Base-by-base conservation (phyloP, 139 green algal species). In the Chlamydomonas urium region DNA sequence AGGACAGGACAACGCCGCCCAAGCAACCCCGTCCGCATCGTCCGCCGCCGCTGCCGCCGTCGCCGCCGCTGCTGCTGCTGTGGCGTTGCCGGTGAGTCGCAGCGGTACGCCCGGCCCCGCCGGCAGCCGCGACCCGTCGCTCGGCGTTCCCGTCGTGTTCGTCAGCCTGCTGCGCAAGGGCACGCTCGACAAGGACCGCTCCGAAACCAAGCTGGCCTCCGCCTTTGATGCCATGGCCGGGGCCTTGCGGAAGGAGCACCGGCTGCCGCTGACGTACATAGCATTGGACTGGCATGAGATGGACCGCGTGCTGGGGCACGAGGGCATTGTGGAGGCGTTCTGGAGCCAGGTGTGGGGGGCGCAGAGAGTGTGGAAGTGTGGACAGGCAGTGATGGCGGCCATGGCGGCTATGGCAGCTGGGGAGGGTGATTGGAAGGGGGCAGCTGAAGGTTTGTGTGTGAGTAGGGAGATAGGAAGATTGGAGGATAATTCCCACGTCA, bases 221-320 rank as follows among this genome's bases (percentile, higher is more conserved):
- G 81, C 81, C 1, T 90, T 88, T 56, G 83, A 86, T 48, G 82
- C 69, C 47, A 69, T 87, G n/a, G 79, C 86, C n/a, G 50, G 81
- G 0, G 74, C 81, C 31, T 75, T 91, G 62, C 83, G 84, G 21
- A 81, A 78, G 67, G 68, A 83, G 69, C 79, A 83, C 72, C 47
- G 65, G 17, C 71, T 85, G 33, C 72, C 74, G 23, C 62, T 84
- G 31, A 66, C 59, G 21, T 87, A 89, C 75, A 81, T 86, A 21
- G 80, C 77, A 17, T 65, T 97, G 63, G 95, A 99, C 86, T 99
- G 95, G 95, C 95, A 99, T 77, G 92, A 91, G 63, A 90, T 90
- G 76, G 90, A 94, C 66, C 94, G 92, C 78, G 71, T 86, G 53
- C 75, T 99, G 35, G 89, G 85, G 24, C 93, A 96, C 76, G 78